Evolutionary conservation across 441 rosid species (phyloP), one percentile per base, ranked within the genome.

Genomic region (Erysimum cheiri): DNA sequence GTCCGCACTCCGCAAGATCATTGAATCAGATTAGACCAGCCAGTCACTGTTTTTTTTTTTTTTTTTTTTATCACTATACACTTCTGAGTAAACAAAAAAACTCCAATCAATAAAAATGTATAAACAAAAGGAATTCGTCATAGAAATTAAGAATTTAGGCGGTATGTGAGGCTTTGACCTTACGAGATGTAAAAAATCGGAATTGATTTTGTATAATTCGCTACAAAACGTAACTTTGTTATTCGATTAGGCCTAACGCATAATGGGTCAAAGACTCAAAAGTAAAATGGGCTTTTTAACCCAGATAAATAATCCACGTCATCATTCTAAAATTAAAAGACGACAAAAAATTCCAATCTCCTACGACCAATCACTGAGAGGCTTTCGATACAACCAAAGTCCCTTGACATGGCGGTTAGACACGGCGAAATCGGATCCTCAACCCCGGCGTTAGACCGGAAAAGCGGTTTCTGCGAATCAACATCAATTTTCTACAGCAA

Each of bases 401-500:
- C 65, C 22, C 17, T 31, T 32, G 19, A 60, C 48, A 67, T 68
- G 56, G 62, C 64, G 35, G 33, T 14, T 59, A 58, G 7, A 6
- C 31, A 60, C 67, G 35, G 55, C 54, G 36, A 26, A 8, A 70
- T 3, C 12, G 63, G 22, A 24, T 29, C 49, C 33, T 8, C 3
- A 24, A 43, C 40, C 0, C 3, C 2, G 19, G 0, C 26, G 3
- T 0, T 52, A 2, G 73, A 36, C 28, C 68, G 35, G n/a, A 61
- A 83, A 73, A 85, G 82, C 43, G 98, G 98, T 0, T 92, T 92
- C 78, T 86, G 87, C 50, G 57, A 64, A 44, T 80, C 87, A 24
- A 80, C 73, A 10, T 80, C 84, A 14, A 81, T 70, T 10, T 91
- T 91, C 75, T 83, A 87, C 85, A 93, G 96, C 73, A 89, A 85